Evolutionary conservation across 257 asterid genomes (phyloP), one percentile per base, ranked within the genome.

Genomic region (Solanum virginianum): DNA sequence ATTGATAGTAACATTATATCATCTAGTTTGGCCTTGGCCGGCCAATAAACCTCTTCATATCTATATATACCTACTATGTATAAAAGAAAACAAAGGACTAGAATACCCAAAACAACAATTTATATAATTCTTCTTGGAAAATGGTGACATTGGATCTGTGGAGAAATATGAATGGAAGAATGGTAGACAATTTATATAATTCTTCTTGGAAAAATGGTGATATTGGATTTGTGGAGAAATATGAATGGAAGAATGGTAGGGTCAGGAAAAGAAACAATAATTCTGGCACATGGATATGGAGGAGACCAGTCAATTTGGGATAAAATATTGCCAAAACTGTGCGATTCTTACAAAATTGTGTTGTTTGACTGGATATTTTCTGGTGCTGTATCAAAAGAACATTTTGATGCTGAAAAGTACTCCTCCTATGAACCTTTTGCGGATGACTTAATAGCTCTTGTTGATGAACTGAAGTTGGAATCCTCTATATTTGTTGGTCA

Each of bases 331-430:
- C 90, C 92, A 1, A 63, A 87, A 41, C 80, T 93, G 85, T 59
- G 91, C 49, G 83, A 84, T 83, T 55, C 82, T 8, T 87, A 86
- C 89, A 89, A 88, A 22, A 88, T 95, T 54, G 56, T 95, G 17
- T 71, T 93, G 51, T 95, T 95, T 66, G 99, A 95, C 83, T 94
- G 99, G 99, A 87, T 95, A 72, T 95, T 95, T 77, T 90, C 97
- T 14, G 95, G 95, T 49, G 91, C 93, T n/a, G 92, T 88, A n/a
- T 59, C n/a, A 70, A 90, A 87, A 45, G 94, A 95, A 79, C 80
- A 70, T 71, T 95, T 93, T 82, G 92, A 93, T 51, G 87, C 92
- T 13, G 82, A 29, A 5, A 92, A 90, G 87, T 90, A 93, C 84
- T 89, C 90, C 3, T 85, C 89, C 4, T 94, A 93, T 83, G 96